Evolutionary conservation across 2,329 filamentous ascomycete species (phyloP).

Genomic region (Chalaropsis thielavioides): DNA sequence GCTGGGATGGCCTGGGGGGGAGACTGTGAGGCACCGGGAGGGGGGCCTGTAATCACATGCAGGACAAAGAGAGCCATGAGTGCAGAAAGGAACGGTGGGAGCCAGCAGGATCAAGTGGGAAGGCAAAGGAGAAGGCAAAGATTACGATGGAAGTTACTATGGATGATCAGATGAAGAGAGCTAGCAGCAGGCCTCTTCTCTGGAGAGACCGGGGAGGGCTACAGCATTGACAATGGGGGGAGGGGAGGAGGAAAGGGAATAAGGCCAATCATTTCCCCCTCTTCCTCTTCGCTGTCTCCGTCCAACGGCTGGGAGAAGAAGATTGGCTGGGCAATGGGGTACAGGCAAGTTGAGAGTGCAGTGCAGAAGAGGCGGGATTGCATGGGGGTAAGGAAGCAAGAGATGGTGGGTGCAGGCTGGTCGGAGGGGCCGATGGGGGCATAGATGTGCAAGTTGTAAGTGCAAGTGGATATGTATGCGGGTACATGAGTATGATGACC

Average conservation of each 20-base stretch:
- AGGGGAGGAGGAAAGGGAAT: too few species aligned
- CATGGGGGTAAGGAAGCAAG: too few species aligned
- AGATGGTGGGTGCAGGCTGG: not conserved
- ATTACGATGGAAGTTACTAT: not conserved
- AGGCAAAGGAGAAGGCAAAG: not conserved
- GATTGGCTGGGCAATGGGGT: not conserved
- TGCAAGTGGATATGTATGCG: not conserved
- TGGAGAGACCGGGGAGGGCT: not conserved
- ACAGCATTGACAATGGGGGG: too few species aligned
- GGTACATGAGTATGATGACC: too few species aligned
- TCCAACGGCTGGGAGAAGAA: not conserved
- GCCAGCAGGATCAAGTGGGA: not conserved
- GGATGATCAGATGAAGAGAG: conserved; percentile 9
- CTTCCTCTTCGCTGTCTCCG: not conserved
- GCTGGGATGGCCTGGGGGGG: not conserved
- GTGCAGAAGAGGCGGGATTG: not conserved
- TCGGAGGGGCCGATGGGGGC: not conserved
- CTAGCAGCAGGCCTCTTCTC: not conserved
- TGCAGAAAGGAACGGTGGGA: not conserved
- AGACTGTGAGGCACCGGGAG: not conserved
- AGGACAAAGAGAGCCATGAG: not conserved
- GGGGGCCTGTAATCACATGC: not conserved
- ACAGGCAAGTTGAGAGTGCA: not conserved
- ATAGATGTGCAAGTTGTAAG: not conserved
- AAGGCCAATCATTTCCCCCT: too few species aligned